These are phyloP conservation scores for Leccinum proliferum DNA, from an alignment of 1,284 basidiomycete species.

Conservation along the genomic window DNA sequence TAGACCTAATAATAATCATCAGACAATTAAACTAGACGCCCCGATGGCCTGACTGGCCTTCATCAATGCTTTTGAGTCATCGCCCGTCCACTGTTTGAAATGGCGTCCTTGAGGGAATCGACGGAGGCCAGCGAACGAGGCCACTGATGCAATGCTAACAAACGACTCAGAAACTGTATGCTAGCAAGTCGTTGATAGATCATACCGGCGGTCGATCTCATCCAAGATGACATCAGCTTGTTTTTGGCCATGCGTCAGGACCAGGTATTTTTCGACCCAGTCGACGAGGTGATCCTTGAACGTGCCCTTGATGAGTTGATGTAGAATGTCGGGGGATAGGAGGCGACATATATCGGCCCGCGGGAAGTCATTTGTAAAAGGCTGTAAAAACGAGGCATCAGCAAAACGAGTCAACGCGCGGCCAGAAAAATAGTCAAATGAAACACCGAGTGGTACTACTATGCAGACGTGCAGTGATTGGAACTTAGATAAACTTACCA, in stretches of 20 bases:
- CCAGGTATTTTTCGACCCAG: not conserved
- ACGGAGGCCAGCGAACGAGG: not conserved
- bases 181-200: not conserved
- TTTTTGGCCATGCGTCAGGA: not conserved
- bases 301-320: not conserved
- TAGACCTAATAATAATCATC: not conserved
- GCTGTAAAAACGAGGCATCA: not conserved
- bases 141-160: not conserved
- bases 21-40: not conserved
- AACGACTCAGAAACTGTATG: no score
- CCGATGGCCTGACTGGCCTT: not conserved
- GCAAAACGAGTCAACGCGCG: no score
- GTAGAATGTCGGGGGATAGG: not conserved
- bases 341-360: not conserved
- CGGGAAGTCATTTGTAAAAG: not conserved
- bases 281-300: not conserved
- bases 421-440: no score
- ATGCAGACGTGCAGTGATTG: no score
- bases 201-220: not conserved
- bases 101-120: not conserved
- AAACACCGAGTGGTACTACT: no score
- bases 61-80: slow-evolving; percentile 5
- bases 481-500: not conserved
- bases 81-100: not conserved
- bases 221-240: not conserved